Percentiles rank a stretch among this genome's conserved stretches.
Conservation (phyloP, 1,139 yeast species). For the Williopsis jadinii region DNA sequence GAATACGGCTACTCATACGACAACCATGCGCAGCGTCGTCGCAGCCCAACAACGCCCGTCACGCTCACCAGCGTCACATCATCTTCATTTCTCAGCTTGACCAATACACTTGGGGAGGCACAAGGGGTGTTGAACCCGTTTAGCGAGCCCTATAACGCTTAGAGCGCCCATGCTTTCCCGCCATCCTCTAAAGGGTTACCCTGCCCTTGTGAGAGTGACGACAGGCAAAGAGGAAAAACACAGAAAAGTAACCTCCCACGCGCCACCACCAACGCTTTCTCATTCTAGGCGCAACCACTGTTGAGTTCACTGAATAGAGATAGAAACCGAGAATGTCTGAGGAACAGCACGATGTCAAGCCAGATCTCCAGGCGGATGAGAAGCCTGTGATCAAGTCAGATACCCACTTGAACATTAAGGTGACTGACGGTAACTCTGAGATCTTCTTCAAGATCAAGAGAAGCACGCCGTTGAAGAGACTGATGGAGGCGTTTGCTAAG, state of each 20-base stretch:
- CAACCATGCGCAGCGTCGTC: background rate
- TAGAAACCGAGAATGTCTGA: conserved; percentile 23
- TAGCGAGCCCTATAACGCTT: too few relatives aligned
- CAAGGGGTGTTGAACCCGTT: too few relatives aligned
- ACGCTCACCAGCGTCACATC: too few relatives aligned
- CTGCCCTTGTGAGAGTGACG: background rate
- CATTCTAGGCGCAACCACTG: too few relatives aligned
- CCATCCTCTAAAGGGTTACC: background rate
- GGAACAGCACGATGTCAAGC: conserved; percentile 26
- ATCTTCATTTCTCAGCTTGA: too few relatives aligned
- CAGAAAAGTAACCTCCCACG: background rate
- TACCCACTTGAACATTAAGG: conserved; percentile 86
- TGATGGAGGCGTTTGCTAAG: conserved; percentile 97
- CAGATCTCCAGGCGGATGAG: conserved; percentile 27
- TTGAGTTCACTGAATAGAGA: conserved; percentile 1
- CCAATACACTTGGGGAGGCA: too few relatives aligned
- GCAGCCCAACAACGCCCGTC: too few relatives aligned
- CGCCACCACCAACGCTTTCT: background rate
- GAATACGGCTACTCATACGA: conserved; percentile 10
- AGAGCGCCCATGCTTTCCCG: too few relatives aligned
- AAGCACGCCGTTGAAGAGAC: conserved; percentile 85
- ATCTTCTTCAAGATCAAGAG: conserved; percentile 93
- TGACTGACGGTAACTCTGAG: conserved; percentile 88
- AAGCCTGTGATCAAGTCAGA: conserved; percentile 57
- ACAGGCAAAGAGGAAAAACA: background rate